phyloP scores from a whole-genome alignment of 805 yeast genomes.

The Vanderwaltozyma yarrowii region DNA sequence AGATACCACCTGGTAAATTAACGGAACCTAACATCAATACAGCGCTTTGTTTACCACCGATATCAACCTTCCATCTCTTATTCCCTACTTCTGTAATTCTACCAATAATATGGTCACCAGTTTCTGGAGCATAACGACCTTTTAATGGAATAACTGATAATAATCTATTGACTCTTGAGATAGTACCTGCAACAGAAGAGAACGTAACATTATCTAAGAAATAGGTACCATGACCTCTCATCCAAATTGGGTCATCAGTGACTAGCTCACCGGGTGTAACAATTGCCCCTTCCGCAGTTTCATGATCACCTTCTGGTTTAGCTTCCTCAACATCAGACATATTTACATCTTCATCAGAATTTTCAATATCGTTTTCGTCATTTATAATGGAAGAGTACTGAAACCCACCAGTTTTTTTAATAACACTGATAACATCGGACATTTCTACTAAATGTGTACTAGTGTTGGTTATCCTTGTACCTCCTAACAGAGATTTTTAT shows the following conservation, averaged over 20 bases:
- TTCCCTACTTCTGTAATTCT: slow-evolving; percentile 89
- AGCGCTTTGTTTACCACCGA: slow-evolving; percentile 92
- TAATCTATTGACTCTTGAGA: slow-evolving; percentile 75
- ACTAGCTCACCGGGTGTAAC: slow-evolving; percentile 95
- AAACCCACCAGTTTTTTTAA: slow-evolving; percentile 20
- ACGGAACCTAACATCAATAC: slow-evolving; percentile 89
- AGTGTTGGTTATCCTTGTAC: too few species aligned
- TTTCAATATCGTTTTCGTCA: slow-evolving; percentile 33
- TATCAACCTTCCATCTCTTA: slow-evolving; percentile 93
- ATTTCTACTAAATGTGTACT: too few species aligned
- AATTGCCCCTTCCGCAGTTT: slow-evolving; percentile 27
- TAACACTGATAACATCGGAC: slow-evolving; percentile 24
- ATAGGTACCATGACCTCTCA: slow-evolving; percentile 98
- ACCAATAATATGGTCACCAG: slow-evolving; percentile 95
- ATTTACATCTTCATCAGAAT: slow-evolving; percentile 29
- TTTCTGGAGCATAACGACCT: slow-evolving; percentile 85
- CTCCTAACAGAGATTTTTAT: too few species aligned
- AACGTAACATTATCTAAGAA: slow-evolving; percentile 63
- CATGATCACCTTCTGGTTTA: slow-evolving; percentile 11
- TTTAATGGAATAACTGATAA: slow-evolving; percentile 77
- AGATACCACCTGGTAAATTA: slow-evolving; percentile 92
- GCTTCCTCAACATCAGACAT: slow-evolving; percentile 1
- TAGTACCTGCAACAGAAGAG: slow-evolving; percentile 88
- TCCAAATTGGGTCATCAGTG: slow-evolving; percentile 95
- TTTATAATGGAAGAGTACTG: slow-evolving; percentile 10